These are phyloP conservation scores for Leccinellum rugosiceps DNA, from an alignment of 768 basidiomycete species.

Conservation along the genomic window DNA sequence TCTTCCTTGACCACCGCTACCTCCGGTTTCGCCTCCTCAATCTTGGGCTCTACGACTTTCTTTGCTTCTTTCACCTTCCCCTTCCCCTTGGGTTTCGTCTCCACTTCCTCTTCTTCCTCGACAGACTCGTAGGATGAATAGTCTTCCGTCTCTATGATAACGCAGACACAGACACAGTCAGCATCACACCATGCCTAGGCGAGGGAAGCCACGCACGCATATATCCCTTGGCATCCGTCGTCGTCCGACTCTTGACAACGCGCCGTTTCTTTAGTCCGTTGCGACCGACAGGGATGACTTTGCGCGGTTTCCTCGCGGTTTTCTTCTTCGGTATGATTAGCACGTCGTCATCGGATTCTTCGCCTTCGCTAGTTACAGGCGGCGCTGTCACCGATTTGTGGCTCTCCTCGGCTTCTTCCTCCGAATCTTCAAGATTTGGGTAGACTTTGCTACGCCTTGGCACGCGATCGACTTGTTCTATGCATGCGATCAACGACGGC, in stretches of 20 bases:
- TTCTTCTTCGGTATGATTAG: slow-evolving; percentile 33
- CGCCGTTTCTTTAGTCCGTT: slow-evolving; percentile 78
- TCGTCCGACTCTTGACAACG: slow-evolving; percentile 54
- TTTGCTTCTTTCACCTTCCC: slow-evolving; percentile 20
- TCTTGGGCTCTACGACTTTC: slow-evolving; percentile 12
- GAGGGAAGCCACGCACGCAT: slow-evolving; percentile 47
- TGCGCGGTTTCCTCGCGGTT: slow-evolving; percentile 45
- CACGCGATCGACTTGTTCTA: slow-evolving; percentile 27
- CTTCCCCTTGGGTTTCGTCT: slow-evolving; percentile 21
- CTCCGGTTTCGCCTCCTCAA: slow-evolving; percentile 15
- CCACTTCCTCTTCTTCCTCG: slow-evolving; percentile 44
- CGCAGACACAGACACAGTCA: background rate
- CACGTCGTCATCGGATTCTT: slow-evolving; percentile 27
- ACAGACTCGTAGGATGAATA: slow-evolving; percentile 82
- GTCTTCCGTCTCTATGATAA: slow-evolving; percentile 61
- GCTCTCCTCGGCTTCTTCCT: slow-evolving; percentile 30
- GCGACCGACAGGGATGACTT: slow-evolving; percentile 64
- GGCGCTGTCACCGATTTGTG: slow-evolving; percentile 32
- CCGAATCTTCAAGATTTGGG: slow-evolving; percentile 22
- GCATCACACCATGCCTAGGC: background rate
- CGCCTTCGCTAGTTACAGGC: slow-evolving; percentile 26
- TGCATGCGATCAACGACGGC: background rate
- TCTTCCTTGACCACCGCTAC: slow-evolving; percentile 11
- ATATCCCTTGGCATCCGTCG: slow-evolving; percentile 66
- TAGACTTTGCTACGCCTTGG: slow-evolving; percentile 16